Percentiles rank a stretch among this genome's conserved stretches.
Evolutionary conservation across 1,284 basidiomycete species (phyloP).

Genomic region (Microstroma glucosiphilum): DNA sequence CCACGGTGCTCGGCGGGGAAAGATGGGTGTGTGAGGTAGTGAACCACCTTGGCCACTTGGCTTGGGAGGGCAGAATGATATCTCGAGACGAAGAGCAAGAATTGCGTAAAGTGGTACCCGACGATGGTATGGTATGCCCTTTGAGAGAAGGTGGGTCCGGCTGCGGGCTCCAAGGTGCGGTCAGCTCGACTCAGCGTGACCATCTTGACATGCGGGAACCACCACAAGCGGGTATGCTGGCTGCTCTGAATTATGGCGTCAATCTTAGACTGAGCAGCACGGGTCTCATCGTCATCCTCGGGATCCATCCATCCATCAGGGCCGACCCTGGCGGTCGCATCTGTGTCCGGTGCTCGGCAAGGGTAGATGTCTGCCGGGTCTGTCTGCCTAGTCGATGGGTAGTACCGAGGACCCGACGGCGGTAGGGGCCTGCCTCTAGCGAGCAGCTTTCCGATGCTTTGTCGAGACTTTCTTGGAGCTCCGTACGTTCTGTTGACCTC

Average conservation of each 20-base stretch:
- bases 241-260: constrained; percentile 52
- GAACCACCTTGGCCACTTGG: constrained; percentile 13
- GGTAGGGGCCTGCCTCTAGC: constrained; percentile 34
- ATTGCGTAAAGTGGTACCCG: constrained; percentile 21
- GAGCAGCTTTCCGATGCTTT: constrained; percentile 27
- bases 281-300: constrained; percentile 39
- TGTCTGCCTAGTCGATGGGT: neutral
- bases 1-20: constrained; percentile 7
- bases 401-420: neutral
- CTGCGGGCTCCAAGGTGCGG: constrained; percentile 63
- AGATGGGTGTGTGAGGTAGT: constrained; percentile 22
- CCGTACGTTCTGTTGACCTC: constrained; percentile 5
- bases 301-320: constrained; percentile 10
- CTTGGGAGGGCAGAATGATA: constrained; percentile 18
- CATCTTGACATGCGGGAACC: constrained; percentile 76
- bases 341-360: neutral
- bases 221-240: constrained; percentile 88
- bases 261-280: constrained; percentile 57
- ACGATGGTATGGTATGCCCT: constrained; percentile 17
- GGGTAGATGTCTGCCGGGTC: neutral
- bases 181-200: constrained; percentile 70
- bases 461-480: constrained; percentile 12
- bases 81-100: constrained; percentile 23
- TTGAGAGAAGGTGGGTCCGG: constrained; percentile 10
- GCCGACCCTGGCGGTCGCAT: neutral